Conservation (phyloP, 2,329 filamentous ascomycete genomes). For the Aspergillus terreus region DNA sequence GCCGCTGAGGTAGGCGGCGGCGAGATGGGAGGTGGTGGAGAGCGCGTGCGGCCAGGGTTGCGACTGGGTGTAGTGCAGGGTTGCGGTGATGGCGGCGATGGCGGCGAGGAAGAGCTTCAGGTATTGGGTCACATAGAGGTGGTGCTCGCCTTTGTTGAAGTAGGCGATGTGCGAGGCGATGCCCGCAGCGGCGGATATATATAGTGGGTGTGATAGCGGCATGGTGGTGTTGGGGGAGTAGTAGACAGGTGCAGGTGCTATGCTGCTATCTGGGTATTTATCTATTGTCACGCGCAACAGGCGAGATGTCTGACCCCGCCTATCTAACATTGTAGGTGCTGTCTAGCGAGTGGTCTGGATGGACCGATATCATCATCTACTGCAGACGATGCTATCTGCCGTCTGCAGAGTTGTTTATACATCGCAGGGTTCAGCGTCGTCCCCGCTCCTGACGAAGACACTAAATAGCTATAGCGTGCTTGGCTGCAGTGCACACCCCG, state of each 20-base stretch:
- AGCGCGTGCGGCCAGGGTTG: background rate
- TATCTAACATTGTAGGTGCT: too few species aligned
- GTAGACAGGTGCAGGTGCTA: background rate
- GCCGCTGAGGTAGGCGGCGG: constrained; percentile 2
- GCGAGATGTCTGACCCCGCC: too few species aligned
- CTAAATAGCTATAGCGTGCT: too few species aligned
- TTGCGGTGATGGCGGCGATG: background rate
- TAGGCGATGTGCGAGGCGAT: constrained; percentile 10
- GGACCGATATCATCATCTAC: too few species aligned
- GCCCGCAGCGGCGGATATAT: constrained; percentile 1
- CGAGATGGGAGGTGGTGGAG: background rate
- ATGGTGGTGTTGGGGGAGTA: background rate
- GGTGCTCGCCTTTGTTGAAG: constrained; percentile 19
- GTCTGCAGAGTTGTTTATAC: too few species aligned
- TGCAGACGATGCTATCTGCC: too few species aligned
- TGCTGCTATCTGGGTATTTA: background rate
- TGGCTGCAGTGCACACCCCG: too few species aligned
- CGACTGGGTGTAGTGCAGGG: background rate
- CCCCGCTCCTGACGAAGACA: too few species aligned
- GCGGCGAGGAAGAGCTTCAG: constrained; percentile 1
- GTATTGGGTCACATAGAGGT: constrained; percentile 13
- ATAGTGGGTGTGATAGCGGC: background rate
- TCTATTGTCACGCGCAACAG: too few species aligned
- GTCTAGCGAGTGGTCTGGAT: too few species aligned
- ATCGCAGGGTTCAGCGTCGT: too few species aligned